These are phyloP conservation scores for Helicocarpus griseus DNA, from an alignment of 2,329 filamentous ascomycete species.

Conservation along the genomic window DNA sequence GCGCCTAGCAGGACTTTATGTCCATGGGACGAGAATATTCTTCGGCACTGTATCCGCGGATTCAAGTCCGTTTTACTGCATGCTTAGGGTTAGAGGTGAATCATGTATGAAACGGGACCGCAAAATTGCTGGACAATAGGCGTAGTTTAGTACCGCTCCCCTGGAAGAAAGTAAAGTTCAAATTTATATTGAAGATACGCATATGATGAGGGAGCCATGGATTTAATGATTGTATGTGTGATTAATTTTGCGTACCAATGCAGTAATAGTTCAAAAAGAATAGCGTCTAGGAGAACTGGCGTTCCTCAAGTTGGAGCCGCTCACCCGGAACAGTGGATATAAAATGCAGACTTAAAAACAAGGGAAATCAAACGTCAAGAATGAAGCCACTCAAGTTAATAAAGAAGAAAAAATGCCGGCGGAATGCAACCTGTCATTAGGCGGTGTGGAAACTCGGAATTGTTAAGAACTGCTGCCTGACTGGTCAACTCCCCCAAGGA, in stretches of 20 bases:
- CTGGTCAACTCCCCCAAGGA: slow-evolving; percentile 11
- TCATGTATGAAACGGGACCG: too few species aligned
- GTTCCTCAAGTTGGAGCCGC: background rate
- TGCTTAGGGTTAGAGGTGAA: too few species aligned
- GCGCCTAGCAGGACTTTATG: background rate
- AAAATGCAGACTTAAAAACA: slow-evolving; percentile 2
- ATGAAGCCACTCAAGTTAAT: background rate
- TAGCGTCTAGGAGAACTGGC: background rate
- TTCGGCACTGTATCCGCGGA: too few species aligned
- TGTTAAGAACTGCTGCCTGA: background rate
- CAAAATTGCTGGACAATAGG: too few species aligned
- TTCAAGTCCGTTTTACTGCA: too few species aligned
- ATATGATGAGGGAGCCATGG: too few species aligned
- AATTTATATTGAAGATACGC: background rate
- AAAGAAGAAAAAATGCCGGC: background rate
- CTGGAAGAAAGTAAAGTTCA: too few species aligned
- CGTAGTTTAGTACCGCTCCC: too few species aligned
- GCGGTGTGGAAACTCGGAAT: background rate
- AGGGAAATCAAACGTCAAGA: background rate
- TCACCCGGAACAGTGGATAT: background rate
- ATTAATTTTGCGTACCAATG: background rate
- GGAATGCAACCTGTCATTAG: background rate
- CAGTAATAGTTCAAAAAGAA: background rate
- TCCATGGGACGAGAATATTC: background rate
- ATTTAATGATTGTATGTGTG: background rate